A percentile compares a stretch with the other conserved stretches of the same genome.
Evolutionary conservation across 352 stramenopile genomes (phyloP).

Genomic region (Aphanomyces cochlioides): DNA sequence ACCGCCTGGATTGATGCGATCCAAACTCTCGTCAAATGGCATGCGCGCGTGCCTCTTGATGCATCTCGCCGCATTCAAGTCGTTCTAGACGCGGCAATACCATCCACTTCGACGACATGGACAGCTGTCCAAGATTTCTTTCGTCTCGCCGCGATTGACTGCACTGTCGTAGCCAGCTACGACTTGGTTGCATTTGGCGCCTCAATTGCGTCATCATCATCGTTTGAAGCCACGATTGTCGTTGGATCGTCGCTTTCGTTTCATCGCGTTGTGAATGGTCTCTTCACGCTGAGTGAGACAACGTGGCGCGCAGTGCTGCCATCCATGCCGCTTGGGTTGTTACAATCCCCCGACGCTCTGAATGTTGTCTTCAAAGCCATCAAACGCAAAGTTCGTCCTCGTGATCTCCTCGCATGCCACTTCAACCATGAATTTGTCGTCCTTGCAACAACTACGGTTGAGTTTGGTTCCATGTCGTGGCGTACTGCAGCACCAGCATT

Average conservation of each 20-base stretch:
- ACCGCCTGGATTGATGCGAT: slow-evolving; percentile 8
- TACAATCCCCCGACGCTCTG: not conserved
- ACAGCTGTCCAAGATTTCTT: not conserved
- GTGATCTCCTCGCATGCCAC: slow-evolving; percentile 1
- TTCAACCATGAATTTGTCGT: slow-evolving; percentile 17
- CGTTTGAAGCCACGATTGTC: not conserved
- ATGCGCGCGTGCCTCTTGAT: slow-evolving; percentile 7
- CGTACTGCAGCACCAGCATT: not conserved
- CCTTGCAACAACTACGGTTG: not conserved
- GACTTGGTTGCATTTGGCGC: not conserved
- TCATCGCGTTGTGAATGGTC: not conserved
- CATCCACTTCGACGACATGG: not conserved
- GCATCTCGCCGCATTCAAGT: slow-evolving; percentile 9
- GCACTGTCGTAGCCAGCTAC: not conserved
- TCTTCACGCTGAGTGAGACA: not conserved
- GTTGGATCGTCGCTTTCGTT: not conserved
- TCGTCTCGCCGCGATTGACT: not conserved
- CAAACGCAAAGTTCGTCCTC: slow-evolving; percentile 4
- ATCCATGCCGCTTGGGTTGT: not conserved
- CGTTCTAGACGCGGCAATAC: not conserved
- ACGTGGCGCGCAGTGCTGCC: not conserved
- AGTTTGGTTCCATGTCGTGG: not conserved
- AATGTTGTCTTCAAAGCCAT: slow-evolving; percentile 2
- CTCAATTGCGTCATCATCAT: too few relatives aligned
- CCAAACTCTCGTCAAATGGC: slow-evolving; percentile 17